Conservation (phyloP, 2,329 filamentous ascomycete species). For the Penicillium sp. region DNA sequence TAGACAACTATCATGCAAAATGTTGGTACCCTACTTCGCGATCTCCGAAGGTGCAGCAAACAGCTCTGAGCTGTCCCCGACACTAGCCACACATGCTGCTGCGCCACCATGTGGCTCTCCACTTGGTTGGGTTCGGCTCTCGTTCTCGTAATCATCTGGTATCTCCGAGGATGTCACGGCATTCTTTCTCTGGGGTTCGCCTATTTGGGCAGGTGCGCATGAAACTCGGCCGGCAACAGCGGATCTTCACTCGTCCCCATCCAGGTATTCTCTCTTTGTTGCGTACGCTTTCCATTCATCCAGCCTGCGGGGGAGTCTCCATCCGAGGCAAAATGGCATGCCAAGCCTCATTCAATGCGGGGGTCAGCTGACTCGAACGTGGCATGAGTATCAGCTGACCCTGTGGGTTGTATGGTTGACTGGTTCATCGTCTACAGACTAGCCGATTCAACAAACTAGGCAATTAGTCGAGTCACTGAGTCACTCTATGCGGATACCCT, state of each 20-base stretch:
- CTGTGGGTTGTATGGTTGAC: neutral
- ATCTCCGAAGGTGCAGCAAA: neutral
- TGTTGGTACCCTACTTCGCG: neutral
- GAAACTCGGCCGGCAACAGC: neutral
- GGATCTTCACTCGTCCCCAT: neutral
- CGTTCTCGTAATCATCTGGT: neutral
- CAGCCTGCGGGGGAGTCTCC: neutral
- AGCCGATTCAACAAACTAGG: neutral
- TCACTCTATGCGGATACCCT: neutral
- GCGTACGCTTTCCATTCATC: neutral
- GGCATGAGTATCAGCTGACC: constrained; percentile 1
- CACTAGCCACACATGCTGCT: constrained; percentile 9
- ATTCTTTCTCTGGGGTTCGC: neutral
- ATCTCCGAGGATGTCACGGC: neutral
- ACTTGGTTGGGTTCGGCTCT: neutral
- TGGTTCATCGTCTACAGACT: neutral
- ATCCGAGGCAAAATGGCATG: neutral
- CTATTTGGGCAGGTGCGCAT: constrained; percentile 2
- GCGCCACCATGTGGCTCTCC: constrained; percentile 4
- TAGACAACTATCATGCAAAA: neutral
- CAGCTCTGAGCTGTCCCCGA: neutral
- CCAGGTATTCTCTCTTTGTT: neutral
- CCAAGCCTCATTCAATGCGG: neutral
- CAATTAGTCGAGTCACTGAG: neutral
- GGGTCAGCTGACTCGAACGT: constrained; percentile 5